phyloP scores from a whole-genome alignment of 331 rosid genomes.

The Spiraea crenata region DNA sequence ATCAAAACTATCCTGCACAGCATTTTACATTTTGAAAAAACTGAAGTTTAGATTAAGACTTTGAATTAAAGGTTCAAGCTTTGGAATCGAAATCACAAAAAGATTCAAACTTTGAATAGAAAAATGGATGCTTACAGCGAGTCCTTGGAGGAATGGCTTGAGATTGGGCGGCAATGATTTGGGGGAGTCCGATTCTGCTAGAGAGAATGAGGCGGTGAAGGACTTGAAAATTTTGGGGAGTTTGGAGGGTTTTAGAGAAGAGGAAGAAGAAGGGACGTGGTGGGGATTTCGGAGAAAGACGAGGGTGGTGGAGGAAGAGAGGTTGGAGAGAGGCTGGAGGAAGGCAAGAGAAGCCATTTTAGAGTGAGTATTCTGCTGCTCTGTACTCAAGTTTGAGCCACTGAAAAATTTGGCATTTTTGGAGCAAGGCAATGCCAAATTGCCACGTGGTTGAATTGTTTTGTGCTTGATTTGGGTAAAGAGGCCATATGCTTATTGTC shows the following conservation, averaged over 20 bases:
- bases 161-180: slow-evolving; percentile 53
- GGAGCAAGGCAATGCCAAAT: background rate
- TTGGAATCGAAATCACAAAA: background rate
- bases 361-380: background rate
- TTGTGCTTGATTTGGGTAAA: too few relatives aligned
- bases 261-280: slow-evolving; percentile 29
- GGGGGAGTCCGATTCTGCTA: slow-evolving; percentile 68
- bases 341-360: slow-evolving; percentile 56
- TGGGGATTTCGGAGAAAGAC: slow-evolving; percentile 30
- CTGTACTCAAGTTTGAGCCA: slow-evolving; percentile 32
- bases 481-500: too few relatives aligned
- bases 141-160: slow-evolving; percentile 54
- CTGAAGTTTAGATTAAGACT: background rate
- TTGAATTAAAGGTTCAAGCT: slow-evolving; percentile 9
- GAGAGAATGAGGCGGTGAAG: slow-evolving; percentile 47
- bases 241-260: slow-evolving; percentile 38
- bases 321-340: slow-evolving; percentile 38
- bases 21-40: background rate
- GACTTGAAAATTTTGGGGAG: slow-evolving; percentile 32
- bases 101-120: background rate
- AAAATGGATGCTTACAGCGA: slow-evolving; percentile 48
- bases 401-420: slow-evolving; percentile 17
- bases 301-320: slow-evolving; percentile 33
- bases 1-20: slow-evolving; percentile 71
- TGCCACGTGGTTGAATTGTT: too few relatives aligned